phyloP scores from a whole-genome alignment of 2,329 filamentous ascomycete genomes.

The Penicillium capsulatum region DNA sequence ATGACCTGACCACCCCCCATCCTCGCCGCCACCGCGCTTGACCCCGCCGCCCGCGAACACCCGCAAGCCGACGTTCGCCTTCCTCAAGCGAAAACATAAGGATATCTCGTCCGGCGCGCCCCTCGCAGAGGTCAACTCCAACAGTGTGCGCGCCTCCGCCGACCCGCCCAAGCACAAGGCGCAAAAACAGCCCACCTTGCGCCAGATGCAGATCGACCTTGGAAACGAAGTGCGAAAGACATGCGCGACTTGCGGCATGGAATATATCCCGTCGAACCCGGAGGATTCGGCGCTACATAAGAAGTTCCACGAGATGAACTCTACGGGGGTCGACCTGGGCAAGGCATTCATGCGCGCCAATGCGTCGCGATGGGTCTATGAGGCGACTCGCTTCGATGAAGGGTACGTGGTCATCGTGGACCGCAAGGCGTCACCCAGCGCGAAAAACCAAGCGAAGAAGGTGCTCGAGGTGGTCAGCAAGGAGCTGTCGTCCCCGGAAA shows the following conservation, averaged over 20 bases:
- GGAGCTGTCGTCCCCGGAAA: constrained; percentile 59
- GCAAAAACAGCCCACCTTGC: constrained; percentile 37
- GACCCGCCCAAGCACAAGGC: constrained; percentile 35
- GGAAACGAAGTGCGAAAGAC: constrained; percentile 54
- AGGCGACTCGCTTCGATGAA: constrained; percentile 46
- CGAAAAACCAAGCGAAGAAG: constrained; percentile 52
- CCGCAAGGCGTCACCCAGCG: constrained; percentile 49
- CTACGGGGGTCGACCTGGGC: constrained; percentile 58
- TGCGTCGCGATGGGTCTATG: constrained; percentile 50
- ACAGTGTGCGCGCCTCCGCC: constrained; percentile 39
- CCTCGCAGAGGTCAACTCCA: constrained; percentile 46
- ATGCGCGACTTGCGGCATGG: constrained; percentile 61
- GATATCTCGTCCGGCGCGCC: constrained; percentile 29
- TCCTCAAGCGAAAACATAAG: constrained; percentile 46
- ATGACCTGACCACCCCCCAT: constrained; percentile 49
- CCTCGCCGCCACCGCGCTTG: constrained; percentile 48
- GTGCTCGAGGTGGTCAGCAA: constrained; percentile 60
- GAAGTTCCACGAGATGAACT: constrained; percentile 60
- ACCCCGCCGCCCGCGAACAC: constrained; percentile 42
- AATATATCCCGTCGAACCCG: constrained; percentile 58
- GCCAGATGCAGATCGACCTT: constrained; percentile 60
- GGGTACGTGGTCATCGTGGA: constrained; percentile 57
- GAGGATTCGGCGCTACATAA: constrained; percentile 61
- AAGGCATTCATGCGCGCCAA: constrained; percentile 54
- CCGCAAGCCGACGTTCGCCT: constrained; percentile 50